phyloP scores from a whole-genome alignment of 257 asterid genomes.

The Solanum bukasovii region DNA sequence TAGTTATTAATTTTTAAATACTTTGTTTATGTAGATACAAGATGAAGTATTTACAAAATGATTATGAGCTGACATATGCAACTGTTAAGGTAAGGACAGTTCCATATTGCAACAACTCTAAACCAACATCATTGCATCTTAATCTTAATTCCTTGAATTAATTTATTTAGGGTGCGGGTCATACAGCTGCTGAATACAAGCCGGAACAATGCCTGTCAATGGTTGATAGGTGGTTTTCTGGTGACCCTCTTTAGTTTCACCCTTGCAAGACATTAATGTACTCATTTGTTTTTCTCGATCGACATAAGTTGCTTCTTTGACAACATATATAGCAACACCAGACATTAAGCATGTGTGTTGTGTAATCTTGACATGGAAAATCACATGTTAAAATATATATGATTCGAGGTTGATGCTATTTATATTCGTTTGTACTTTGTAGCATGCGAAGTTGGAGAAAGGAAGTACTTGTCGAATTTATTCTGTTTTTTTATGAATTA shows the following conservation, averaged over 20 bases:
- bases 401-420: neutral
- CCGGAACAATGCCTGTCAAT: neutral
- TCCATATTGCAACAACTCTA: neutral
- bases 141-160: neutral
- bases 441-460: neutral
- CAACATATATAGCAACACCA: neutral
- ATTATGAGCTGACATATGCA: slow-evolving; percentile 23
- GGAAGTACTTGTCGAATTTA: neutral
- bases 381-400: neutral
- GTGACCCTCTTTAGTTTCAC: neutral
- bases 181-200: slow-evolving; percentile 4
- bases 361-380: neutral
- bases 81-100: slow-evolving; percentile 23
- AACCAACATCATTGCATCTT: neutral
- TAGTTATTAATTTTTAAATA: neutral
- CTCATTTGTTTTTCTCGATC: neutral
- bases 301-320: neutral
- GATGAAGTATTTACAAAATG: neutral
- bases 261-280: neutral
- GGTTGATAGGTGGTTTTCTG: neutral
- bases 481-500: neutral
- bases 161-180: neutral
- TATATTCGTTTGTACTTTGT: neutral
- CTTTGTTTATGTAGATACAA: slow-evolving; percentile 4
- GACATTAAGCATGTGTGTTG: neutral